Conservation (phyloP, 345 rosid genomes). For the Ailanthus altissimus region DNA sequence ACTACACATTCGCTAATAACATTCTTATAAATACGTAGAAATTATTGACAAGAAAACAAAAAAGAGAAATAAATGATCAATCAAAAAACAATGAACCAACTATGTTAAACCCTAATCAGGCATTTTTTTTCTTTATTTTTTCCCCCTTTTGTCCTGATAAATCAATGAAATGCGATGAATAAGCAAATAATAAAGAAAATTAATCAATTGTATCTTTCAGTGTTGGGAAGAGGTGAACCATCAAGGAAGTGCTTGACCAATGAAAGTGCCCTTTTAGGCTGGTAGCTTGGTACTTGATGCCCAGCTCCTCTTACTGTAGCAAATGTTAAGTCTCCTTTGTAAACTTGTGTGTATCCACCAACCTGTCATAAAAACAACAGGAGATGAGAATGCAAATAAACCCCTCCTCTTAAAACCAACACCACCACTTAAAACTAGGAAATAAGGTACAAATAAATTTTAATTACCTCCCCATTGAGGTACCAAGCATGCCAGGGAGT, state of each 20-base stretch:
- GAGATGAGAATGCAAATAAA: no score
- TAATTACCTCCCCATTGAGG: conserved; percentile 52
- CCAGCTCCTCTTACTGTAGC: conserved; percentile 91
- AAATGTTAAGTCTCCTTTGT: conserved; percentile 66
- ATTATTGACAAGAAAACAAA: background rate
- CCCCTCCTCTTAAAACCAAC: no score
- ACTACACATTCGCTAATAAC: background rate
- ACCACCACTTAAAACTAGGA: no score
- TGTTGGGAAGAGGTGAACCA: conserved; percentile 68
- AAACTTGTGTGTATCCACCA: conserved; percentile 80
- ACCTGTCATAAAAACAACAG: conserved; percentile 34
- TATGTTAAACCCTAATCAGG: background rate
- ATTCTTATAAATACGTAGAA: background rate
- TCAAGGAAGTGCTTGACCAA: conserved; percentile 61
- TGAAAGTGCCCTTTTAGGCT: conserved; percentile 77
- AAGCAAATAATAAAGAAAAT: background rate
- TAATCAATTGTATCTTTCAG: conserved; percentile 29
- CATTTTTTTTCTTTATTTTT: background rate
- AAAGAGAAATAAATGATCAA: background rate
- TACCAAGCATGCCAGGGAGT: conserved; percentile 88
- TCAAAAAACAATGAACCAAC: background rate
- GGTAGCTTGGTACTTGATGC: conserved; percentile 86
- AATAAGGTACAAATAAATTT: background rate
- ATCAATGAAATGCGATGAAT: conserved; percentile 7
- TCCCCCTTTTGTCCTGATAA: background rate